Evolutionary conservation across 2,329 filamentous ascomycete genomes (phyloP).

Genomic region (Exophiala sp.): DNA sequence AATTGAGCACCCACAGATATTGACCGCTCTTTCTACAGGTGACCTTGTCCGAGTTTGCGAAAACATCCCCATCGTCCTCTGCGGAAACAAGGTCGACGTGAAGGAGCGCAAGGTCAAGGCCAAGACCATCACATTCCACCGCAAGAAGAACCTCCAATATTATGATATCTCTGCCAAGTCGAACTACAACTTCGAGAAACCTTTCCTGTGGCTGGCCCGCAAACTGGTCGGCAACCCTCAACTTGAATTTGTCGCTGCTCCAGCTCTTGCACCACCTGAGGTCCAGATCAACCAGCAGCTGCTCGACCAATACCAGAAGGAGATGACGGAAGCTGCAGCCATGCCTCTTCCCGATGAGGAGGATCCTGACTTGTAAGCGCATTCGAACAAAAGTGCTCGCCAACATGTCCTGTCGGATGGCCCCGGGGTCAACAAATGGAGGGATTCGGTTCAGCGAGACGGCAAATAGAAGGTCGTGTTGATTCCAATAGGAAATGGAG

Average conservation of each 20-base stretch:
- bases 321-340: slow-evolving; percentile 77
- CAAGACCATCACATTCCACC: slow-evolving; percentile 99
- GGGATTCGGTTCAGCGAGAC: slow-evolving; percentile 22
- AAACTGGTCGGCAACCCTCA: slow-evolving; percentile 94
- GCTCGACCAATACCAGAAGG: slow-evolving; percentile 76
- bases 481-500: slow-evolving; percentile 1
- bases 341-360: slow-evolving; percentile 94
- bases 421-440: background rate
- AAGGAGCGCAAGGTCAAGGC: slow-evolving; percentile 99
- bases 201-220: slow-evolving; percentile 97
- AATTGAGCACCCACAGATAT: background rate
- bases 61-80: slow-evolving; percentile 97
- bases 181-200: slow-evolving; percentile 99
- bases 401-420: background rate
- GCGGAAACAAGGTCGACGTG: slow-evolving; percentile 99
- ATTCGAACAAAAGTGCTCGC: background rate
- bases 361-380: slow-evolving; percentile 59
- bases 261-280: slow-evolving; percentile 90
- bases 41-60: slow-evolving; percentile 98
- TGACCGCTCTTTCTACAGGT: slow-evolving; percentile 52
- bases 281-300: slow-evolving; percentile 82
- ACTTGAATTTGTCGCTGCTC: slow-evolving; percentile 94
- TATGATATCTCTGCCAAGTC: slow-evolving; percentile 99
- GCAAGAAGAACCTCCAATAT: slow-evolving; percentile 99
- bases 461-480: slow-evolving; percentile 22